phyloP scores from a whole-genome alignment of 768 basidiomycete genomes.

The Podaxis carcinomalis region DNA sequence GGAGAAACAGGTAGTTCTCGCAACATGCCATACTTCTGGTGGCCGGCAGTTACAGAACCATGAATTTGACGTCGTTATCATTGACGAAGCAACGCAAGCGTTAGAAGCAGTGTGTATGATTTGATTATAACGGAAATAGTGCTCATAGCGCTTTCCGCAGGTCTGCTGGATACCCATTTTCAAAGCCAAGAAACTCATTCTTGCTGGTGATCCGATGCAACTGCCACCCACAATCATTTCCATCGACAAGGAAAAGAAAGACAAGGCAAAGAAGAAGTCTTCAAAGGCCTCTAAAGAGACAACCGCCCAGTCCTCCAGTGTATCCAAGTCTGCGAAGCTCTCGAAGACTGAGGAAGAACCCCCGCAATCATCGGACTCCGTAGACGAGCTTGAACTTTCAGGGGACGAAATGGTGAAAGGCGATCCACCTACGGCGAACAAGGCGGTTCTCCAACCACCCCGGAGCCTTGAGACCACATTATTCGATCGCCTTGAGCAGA shows the following conservation, averaged over 20 bases:
- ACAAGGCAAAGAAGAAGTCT: conserved; percentile 6
- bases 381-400: conserved; percentile 1
- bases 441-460: conserved; percentile 46
- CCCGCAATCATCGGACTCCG: conserved; percentile 3
- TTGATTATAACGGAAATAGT: background rate
- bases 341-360: background rate
- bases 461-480: conserved; percentile 82
- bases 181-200: conserved; percentile 83
- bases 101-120: conserved; percentile 71
- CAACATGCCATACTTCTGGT: conserved; percentile 94
- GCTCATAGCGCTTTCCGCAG: conserved; percentile 27
- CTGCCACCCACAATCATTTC: conserved; percentile 91
- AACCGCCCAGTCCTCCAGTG: background rate
- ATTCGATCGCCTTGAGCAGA: conserved; percentile 86
- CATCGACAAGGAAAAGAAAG: conserved; percentile 31
- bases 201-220: conserved; percentile 96
- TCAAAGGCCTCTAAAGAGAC: conserved; percentile 2
- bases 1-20: conserved; percentile 64
- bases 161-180: conserved; percentile 96
- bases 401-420: conserved; percentile 10
- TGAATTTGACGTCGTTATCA: conserved; percentile 88
- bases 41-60: conserved; percentile 73
- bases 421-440: conserved; percentile 12
- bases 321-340: background rate
- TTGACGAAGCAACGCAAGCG: conserved; percentile 98